phyloP scores from a whole-genome alignment of 2,329 filamentous ascomycete species.

The Cladophialophora carrionii region DNA sequence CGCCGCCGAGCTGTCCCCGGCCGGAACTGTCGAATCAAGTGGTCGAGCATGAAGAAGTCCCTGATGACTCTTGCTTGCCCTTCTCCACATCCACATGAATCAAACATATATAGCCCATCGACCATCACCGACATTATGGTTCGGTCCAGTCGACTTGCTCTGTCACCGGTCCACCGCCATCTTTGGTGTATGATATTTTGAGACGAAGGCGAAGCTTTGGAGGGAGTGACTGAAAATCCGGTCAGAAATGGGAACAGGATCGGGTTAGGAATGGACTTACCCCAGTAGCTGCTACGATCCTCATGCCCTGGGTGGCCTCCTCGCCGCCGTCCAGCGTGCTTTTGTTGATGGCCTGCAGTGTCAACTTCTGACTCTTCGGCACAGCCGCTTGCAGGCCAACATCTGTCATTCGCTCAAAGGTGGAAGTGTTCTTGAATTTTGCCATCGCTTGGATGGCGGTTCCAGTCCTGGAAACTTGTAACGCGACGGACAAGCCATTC shows the following conservation, averaged over 20 bases:
- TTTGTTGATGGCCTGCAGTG: constrained; percentile 85
- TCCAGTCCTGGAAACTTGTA: constrained; percentile 81
- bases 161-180: constrained; percentile 67
- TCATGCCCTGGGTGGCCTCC: constrained; percentile 89
- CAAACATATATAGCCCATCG: not conserved
- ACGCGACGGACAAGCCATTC: constrained; percentile 78
- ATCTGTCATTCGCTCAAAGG: constrained; percentile 66
- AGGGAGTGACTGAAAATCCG: constrained; percentile 65
- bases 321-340: constrained; percentile 73
- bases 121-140: constrained; percentile 49
- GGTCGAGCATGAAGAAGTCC: not conserved
- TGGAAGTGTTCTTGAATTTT: constrained; percentile 77
- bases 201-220: constrained; percentile 76
- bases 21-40: not conserved
- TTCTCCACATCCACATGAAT: not conserved
- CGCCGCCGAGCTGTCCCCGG: too few relatives aligned
- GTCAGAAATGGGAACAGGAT: constrained; percentile 5
- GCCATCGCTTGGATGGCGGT: constrained; percentile 73
- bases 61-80: not conserved
- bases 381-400: constrained; percentile 93
- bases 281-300: constrained; percentile 79
- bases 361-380: constrained; percentile 92
- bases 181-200: constrained; percentile 78
- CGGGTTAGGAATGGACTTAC: constrained; percentile 65
- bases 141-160: constrained; percentile 99